Percentiles rank a stretch among this genome's conserved stretches.
Conservation (phyloP, 139 green algal species). For the Chlamydomonas applanata region DNA sequence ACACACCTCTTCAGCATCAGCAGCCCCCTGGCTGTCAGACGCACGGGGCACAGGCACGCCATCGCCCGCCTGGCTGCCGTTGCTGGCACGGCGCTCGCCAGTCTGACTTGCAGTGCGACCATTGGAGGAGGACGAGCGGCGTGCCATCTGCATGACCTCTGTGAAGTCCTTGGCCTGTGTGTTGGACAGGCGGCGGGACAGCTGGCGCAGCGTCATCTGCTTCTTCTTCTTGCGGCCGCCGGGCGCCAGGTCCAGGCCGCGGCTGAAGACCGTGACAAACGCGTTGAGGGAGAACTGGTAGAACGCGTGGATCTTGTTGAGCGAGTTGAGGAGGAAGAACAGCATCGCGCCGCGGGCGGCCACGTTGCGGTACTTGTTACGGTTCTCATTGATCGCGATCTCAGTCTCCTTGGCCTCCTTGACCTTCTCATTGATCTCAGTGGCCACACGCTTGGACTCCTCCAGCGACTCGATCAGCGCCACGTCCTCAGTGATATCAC, state of each 20-base stretch:
- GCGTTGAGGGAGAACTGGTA: slow-evolving; percentile 81
- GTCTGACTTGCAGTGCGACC: neutral
- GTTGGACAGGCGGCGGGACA: slow-evolving; percentile 37
- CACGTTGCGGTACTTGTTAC: slow-evolving; percentile 78
- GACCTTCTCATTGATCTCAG: slow-evolving; percentile 77
- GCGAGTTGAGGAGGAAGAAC: slow-evolving; percentile 86
- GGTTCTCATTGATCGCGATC: slow-evolving; percentile 71
- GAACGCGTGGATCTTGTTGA: slow-evolving; percentile 90
- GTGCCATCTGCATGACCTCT: slow-evolving; percentile 20
- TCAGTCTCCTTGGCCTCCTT: slow-evolving; percentile 72
- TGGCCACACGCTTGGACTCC: slow-evolving; percentile 78
- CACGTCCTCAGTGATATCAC: slow-evolving; percentile 89
- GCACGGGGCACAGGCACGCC: neutral
- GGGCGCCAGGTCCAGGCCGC: slow-evolving; percentile 75
- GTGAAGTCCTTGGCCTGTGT: slow-evolving; percentile 41
- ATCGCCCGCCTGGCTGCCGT: slow-evolving; percentile 13
- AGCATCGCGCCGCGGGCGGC: slow-evolving; percentile 73
- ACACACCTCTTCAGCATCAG: too few species aligned
- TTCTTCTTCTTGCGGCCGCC: slow-evolving; percentile 60
- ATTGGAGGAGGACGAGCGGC: slow-evolving; percentile 2
- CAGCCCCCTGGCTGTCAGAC: too few species aligned
- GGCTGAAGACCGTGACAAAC: slow-evolving; percentile 74
- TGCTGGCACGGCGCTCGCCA: slow-evolving; percentile 2
- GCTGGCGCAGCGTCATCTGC: slow-evolving; percentile 26
- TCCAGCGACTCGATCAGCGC: slow-evolving; percentile 87